phyloP scores from a whole-genome alignment of 805 yeast genomes.

The Candida oleophila region DNA sequence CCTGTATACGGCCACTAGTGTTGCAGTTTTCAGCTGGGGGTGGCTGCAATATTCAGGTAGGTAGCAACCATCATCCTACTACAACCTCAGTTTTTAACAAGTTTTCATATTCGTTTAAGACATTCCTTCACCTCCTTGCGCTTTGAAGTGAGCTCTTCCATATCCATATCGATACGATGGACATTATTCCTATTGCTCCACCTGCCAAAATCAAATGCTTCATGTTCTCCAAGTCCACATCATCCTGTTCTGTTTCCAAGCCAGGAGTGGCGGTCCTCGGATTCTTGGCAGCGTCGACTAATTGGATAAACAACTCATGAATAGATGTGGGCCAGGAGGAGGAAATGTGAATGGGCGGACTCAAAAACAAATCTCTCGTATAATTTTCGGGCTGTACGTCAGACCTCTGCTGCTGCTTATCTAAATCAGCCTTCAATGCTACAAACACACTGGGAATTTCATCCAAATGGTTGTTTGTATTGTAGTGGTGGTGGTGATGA shows the following conservation, averaged over 20 bases:
- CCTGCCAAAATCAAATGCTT: conserved; percentile 62
- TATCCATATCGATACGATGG: conserved; percentile 62
- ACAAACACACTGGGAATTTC: conserved; percentile 82
- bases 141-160: conserved; percentile 50
- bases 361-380: conserved; percentile 61
- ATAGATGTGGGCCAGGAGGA: conserved; percentile 87
- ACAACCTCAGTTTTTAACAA: too few species aligned
- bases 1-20: too few species aligned
- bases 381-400: conserved; percentile 85
- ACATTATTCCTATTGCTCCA: conserved; percentile 66
- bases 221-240: conserved; percentile 46
- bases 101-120: too few species aligned
- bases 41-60: not conserved
- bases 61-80: too few species aligned
- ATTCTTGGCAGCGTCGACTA: conserved; percentile 81
- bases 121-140: conserved; percentile 10
- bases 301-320: conserved; percentile 78
- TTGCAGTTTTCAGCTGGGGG: too few species aligned
- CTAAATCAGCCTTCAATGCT: conserved; percentile 92
- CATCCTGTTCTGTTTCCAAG: conserved; percentile 59
- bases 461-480: conserved; percentile 37
- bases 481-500: not conserved
- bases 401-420: conserved; percentile 89
- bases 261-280: conserved; percentile 83
- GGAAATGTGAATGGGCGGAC: conserved; percentile 88